Evolutionary conservation across 768 basidiomycete genomes (phyloP), one percentile per base, ranked within the genome.

Genomic region (Panus rudis): DNA sequence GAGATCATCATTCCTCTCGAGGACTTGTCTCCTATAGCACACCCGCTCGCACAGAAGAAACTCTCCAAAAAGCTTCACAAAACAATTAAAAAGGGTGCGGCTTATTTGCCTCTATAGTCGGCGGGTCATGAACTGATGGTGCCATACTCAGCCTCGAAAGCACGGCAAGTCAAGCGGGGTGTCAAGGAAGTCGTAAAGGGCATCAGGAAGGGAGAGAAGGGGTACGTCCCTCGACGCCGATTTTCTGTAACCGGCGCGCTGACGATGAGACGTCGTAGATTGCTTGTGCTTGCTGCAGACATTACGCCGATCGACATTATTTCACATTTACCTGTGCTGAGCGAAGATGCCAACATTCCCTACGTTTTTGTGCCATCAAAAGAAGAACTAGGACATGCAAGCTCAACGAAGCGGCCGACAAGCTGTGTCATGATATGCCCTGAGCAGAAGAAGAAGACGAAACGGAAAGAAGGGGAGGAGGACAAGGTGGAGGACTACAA

Each of bases 151-250:
- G 92, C 96, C 14, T 92, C 93, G 20, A 96, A 94, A 63, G 81
- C 81, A 30, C 80, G 94, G 47, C 92, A 96, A 63, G 84, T 98
- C 24, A 97, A 96, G 70, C 79, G 96, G 34, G 96, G 96, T 30
- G 94, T 99, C 37, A 98, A 98, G 65, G 96, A 99, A 64, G 90
- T 99, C 25, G 92, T 96, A 33, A 99, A 99, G 64, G 91, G 91
- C 3, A 85, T 99, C 31, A 77, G 93, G 42, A 99, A 99, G 61
- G 93, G 93, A 46, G 94, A 98, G 63, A 92, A 88, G 71, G 96
- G 96, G 91, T 84, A 55, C 47, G 83, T 69, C 14, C 33, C 32
- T 30, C n/a, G n/a, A n/a, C n/a, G n/a, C n/a, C 35, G 37, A 25
- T 35, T 25, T 37, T 28, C 3, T 14, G 3, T 17, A 12, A 14